Percentiles rank a stretch among this genome's conserved stretches.
These are phyloP conservation scores for Zygoascus biomembranicola DNA, from an alignment of 805 yeast genomes.

Conservation along the genomic window DNA sequence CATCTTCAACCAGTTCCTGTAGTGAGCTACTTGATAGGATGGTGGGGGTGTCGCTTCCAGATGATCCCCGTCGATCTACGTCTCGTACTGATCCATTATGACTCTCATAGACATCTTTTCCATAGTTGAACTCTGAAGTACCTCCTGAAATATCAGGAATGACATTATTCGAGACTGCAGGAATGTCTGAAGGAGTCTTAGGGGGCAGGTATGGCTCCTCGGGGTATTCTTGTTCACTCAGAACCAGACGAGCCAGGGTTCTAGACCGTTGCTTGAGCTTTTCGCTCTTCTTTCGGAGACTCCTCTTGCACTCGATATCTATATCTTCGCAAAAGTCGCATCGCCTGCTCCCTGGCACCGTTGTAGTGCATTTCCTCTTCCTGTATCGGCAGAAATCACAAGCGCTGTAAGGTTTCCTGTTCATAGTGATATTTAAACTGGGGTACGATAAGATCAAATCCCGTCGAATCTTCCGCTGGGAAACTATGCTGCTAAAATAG, in stretches of 20 bases:
- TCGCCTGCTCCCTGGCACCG: neutral
- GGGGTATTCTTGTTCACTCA: neutral
- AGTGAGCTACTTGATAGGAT: neutral
- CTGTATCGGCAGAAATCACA: conserved; percentile 13
- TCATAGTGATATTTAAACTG: neutral
- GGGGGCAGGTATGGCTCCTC: neutral
- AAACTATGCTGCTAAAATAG: neutral
- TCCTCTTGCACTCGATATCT: conserved; percentile 6
- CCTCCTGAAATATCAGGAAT: neutral
- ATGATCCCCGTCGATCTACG: neutral
- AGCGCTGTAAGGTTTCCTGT: conserved; percentile 5
- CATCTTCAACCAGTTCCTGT: neutral
- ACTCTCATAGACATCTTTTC: neutral
- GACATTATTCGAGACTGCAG: neutral
- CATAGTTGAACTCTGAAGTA: neutral
- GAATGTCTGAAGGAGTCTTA: neutral
- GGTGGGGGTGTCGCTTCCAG: neutral
- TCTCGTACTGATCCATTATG: neutral
- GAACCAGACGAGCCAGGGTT: conserved; percentile 3
- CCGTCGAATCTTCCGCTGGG: neutral
- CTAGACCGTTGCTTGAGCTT: conserved; percentile 5
- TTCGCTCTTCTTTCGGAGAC: conserved; percentile 3
- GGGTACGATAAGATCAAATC: neutral
- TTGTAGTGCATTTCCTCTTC: conserved; percentile 8
- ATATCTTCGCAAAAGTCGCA: conserved; percentile 8